These are phyloP conservation scores for Candida insectorum DNA, from an alignment of 805 yeast genomes.

Conservation along the genomic window DNA sequence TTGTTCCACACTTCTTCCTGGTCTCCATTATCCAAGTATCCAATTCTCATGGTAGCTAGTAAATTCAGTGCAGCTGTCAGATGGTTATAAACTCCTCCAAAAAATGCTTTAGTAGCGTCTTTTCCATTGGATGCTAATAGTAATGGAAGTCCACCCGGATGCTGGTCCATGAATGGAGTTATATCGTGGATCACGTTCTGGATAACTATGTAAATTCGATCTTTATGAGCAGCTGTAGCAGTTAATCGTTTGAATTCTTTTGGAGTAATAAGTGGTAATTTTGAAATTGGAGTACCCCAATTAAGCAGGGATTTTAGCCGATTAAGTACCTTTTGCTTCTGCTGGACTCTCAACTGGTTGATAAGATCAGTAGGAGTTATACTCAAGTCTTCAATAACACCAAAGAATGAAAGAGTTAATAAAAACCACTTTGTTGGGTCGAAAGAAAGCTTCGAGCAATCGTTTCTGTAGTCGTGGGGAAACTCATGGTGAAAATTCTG, in stretches of 20 bases:
- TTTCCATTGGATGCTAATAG: slow-evolving; percentile 81
- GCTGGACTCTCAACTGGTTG: slow-evolving; percentile 51
- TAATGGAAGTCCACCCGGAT: slow-evolving; percentile 88
- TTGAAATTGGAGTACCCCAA: slow-evolving; percentile 94
- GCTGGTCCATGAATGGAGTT: slow-evolving; percentile 84
- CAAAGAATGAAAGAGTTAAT: slow-evolving; percentile 46
- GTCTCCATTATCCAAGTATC: slow-evolving; percentile 75
- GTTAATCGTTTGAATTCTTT: slow-evolving; percentile 42
- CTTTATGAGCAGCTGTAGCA: slow-evolving; percentile 34
- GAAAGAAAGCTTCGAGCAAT: slow-evolving; percentile 65
- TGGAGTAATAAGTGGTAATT: slow-evolving; percentile 64
- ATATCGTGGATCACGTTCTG: slow-evolving; percentile 93
- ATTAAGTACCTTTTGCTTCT: slow-evolving; percentile 79
- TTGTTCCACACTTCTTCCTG: slow-evolving; percentile 83
- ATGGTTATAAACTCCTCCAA: slow-evolving; percentile 92
- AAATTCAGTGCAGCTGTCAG: slow-evolving; percentile 91
- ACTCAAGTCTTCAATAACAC: slow-evolving; percentile 58
- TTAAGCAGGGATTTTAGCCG: slow-evolving; percentile 70
- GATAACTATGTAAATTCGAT: slow-evolving; percentile 69
- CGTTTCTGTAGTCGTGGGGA: slow-evolving; percentile 84
- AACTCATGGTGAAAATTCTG: slow-evolving; percentile 96
- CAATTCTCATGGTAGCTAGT: slow-evolving; percentile 90
- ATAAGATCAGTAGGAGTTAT: slow-evolving; percentile 68
- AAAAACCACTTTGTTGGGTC: slow-evolving; percentile 88
- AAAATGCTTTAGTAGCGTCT: slow-evolving; percentile 91